These are phyloP conservation scores for Cerrena zonata DNA, from an alignment of 1,284 basidiomycete species.

Conservation along the genomic window DNA sequence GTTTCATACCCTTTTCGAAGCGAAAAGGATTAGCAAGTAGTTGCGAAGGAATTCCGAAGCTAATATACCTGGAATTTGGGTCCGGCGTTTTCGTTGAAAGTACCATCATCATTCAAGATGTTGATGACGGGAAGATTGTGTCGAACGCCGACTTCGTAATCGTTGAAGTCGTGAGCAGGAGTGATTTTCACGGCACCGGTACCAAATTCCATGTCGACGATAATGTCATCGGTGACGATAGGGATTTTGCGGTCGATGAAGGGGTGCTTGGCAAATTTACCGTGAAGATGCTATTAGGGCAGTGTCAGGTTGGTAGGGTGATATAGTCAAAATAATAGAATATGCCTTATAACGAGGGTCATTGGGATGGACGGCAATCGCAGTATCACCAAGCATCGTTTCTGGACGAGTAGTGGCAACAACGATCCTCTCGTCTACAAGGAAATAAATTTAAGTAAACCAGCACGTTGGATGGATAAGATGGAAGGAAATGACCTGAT, in stretches of 20 bases:
- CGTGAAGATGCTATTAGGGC: conserved; percentile 68
- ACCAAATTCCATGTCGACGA: conserved; percentile 93
- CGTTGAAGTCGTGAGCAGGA: conserved; percentile 97
- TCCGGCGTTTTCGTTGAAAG: conserved; percentile 89
- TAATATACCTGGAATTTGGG: conserved; percentile 58
- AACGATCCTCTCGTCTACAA: conserved; percentile 80
- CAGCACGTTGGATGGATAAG: not conserved
- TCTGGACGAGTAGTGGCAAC: conserved; percentile 98
- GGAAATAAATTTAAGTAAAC: not conserved
- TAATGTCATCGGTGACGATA: conserved; percentile 75
- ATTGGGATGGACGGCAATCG: conserved; percentile 92
- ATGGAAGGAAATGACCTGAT: conserved; percentile 46
- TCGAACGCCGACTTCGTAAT: conserved; percentile 90
- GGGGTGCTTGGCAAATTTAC: conserved; percentile 88
- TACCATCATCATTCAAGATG: conserved; percentile 95
- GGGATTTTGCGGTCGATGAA: conserved; percentile 86
- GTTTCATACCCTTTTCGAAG: conserved; percentile 90
- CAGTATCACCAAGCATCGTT: conserved; percentile 98
- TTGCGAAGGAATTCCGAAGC: too few species aligned
- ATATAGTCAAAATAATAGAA: too few species aligned
- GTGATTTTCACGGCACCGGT: conserved; percentile 99
- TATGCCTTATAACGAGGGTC: conserved; percentile 78
- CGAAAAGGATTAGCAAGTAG: too few species aligned
- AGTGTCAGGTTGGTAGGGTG: not conserved
- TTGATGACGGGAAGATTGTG: conserved; percentile 93